Evolutionary conservation across 2,329 filamentous ascomycete species (phyloP).

Genomic region (Neoscytalidium dimidiatum): DNA sequence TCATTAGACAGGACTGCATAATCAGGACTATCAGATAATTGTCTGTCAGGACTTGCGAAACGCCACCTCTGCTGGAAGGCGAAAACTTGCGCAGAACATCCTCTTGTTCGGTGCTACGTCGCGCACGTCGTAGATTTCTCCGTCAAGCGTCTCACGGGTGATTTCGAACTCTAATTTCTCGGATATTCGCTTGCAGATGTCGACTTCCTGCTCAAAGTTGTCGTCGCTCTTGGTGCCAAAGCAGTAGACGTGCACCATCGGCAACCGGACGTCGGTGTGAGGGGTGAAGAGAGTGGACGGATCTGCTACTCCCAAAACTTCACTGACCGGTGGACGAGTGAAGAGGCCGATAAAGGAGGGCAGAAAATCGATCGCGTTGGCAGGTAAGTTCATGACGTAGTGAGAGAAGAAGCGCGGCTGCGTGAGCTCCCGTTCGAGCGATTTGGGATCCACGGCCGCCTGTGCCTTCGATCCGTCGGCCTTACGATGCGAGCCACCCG

Average conservation of each 20-base stretch:
- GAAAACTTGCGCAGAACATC: constrained; percentile 96
- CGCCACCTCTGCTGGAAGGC: constrained; percentile 78
- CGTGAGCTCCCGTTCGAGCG: constrained; percentile 27
- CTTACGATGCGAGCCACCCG: constrained; percentile 6
- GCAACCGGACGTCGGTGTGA: constrained; percentile 61
- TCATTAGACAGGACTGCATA: too few species aligned
- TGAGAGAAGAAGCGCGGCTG: constrained; percentile 81
- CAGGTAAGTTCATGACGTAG: constrained; percentile 97
- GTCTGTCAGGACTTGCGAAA: constrained; percentile 50
- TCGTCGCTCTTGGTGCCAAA: constrained; percentile 83
- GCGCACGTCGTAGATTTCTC: constrained; percentile 67
- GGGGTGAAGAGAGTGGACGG: constrained; percentile 32
- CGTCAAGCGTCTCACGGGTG: constrained; percentile 56
- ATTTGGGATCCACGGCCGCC: constrained; percentile 35
- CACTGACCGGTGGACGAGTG: constrained; percentile 44
- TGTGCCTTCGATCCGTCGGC: constrained; percentile 25
- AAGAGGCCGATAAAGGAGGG: constrained; percentile 78
- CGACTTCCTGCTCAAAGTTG: constrained; percentile 57
- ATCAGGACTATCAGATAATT: background rate
- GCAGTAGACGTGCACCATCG: constrained; percentile 91
- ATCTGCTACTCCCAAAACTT: background rate
- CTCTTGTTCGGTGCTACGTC: constrained; percentile 91
- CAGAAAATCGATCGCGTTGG: constrained; percentile 83
- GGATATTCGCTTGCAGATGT: constrained; percentile 69
- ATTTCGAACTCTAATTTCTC: constrained; percentile 62